phyloP scores from a whole-genome alignment of 371 early-diverging fungal species.

The Synchytrium microbalum region DNA sequence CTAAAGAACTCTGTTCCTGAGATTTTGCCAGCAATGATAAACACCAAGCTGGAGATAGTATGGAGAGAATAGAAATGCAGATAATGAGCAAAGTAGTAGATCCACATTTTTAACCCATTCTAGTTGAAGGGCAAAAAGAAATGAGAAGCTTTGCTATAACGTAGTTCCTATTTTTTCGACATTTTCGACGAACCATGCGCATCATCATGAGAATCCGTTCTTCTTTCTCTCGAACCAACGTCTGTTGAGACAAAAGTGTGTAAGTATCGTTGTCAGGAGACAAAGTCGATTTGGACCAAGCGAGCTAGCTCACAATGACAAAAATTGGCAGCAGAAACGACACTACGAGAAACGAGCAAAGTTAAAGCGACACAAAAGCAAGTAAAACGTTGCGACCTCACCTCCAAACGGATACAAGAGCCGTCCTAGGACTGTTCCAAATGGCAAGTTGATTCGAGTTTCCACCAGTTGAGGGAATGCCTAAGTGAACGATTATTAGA shows the following conservation, averaged over 20 bases:
- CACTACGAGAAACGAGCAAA: no score
- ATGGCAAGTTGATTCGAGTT: slow-evolving; percentile 37
- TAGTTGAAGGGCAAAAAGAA: no score
- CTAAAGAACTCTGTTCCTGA: slow-evolving; percentile 52
- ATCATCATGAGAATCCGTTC: slow-evolving; percentile 48
- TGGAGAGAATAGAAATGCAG: slow-evolving; percentile 39
- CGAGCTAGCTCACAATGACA: no score
- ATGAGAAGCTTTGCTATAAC: no score
- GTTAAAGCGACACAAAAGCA: no score
- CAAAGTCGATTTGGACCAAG: no score
- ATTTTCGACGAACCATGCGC: slow-evolving; percentile 68
- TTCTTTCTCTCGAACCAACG: slow-evolving; percentile 37
- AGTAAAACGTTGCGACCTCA: no score
- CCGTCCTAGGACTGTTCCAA: slow-evolving; percentile 47
- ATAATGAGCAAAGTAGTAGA: slow-evolving; percentile 58
- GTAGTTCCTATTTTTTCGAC: no score
- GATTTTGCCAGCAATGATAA: slow-evolving; percentile 46
- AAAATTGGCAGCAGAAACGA: slow-evolving; percentile 66
- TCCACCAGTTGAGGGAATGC: slow-evolving; percentile 42
- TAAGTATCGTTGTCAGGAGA: no score
- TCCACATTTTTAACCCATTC: slow-evolving; percentile 50
- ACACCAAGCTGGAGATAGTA: slow-evolving; percentile 44
- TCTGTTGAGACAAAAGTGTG: no score
- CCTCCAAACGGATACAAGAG: slow-evolving; percentile 65
- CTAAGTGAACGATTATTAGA: neutral